phyloP scores from a whole-genome alignment of 2,329 filamentous ascomycete genomes.

The Exophiala viscosa region DNA sequence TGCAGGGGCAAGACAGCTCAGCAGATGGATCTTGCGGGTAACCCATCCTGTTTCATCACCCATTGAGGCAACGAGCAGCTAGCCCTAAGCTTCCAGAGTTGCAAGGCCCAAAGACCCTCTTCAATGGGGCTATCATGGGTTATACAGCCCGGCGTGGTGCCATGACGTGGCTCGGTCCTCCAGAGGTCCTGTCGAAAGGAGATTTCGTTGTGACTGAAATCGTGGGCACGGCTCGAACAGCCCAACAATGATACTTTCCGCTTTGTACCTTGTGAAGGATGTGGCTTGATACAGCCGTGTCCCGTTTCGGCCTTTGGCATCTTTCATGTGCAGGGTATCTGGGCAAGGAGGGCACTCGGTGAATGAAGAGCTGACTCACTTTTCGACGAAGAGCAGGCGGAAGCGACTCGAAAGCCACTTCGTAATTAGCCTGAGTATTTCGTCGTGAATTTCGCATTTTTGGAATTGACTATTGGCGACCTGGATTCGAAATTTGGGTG shows the following conservation, averaged over 20 bases:
- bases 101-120: conserved; percentile 3
- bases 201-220: background rate
- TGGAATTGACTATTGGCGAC: background rate
- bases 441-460: conserved; percentile 20
- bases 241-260: background rate
- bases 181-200: no score
- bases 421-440: conserved; percentile 10
- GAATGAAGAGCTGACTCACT: conserved; percentile 41
- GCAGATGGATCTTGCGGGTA: background rate
- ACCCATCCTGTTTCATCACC: background rate
- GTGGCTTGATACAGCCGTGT: background rate
- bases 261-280: background rate
- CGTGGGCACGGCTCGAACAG: no score
- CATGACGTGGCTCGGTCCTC: conserved; percentile 8
- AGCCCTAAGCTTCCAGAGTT: conserved; percentile 12
- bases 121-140: background rate
- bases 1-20: conserved; percentile 4
- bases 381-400: conserved; percentile 56
- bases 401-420: conserved; percentile 48
- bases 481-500: background rate
- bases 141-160: background rate
- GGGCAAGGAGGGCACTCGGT: no score
- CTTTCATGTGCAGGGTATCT: no score
- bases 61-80: conserved; percentile 12
- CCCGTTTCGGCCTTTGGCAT: no score